A percentile compares a stretch with the other conserved stretches of the same genome.
These are phyloP conservation scores for Blastomyces parvus DNA, from an alignment of 2,329 filamentous ascomycete species.

Conservation along the genomic window DNA sequence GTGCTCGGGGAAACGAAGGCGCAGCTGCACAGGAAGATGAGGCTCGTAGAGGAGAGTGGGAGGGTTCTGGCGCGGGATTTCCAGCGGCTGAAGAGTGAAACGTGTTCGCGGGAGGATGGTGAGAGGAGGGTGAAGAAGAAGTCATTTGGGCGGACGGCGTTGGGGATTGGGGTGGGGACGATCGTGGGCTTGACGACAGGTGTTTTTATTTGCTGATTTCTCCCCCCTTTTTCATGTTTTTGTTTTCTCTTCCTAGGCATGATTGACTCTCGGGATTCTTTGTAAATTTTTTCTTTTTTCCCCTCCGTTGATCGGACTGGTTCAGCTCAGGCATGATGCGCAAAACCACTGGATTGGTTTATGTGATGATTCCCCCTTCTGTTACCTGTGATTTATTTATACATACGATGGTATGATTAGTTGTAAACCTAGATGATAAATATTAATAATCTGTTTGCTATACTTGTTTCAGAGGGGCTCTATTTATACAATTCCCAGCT, in stretches of 20 bases:
- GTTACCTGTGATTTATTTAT: background rate
- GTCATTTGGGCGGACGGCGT: background rate
- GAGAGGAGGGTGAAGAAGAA: conserved; percentile 2
- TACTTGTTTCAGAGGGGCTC: background rate
- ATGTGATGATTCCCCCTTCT: background rate
- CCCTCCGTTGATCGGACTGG: background rate
- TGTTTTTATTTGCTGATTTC: conserved; percentile 1
- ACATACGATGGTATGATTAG: background rate
- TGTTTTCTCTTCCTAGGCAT: background rate
- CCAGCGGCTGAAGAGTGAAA: background rate
- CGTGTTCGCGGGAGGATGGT: background rate
- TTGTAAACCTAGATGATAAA: background rate
- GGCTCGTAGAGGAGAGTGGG: background rate
- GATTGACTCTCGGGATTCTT: background rate
- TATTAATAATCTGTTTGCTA: background rate
- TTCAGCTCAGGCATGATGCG: background rate
- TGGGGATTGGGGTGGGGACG: conserved; percentile 4
- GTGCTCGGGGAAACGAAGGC: background rate
- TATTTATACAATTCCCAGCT: too few relatives aligned
- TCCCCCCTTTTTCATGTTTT: background rate
- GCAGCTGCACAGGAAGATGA: background rate
- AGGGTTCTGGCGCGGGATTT: background rate
- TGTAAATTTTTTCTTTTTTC: too few relatives aligned
- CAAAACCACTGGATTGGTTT: background rate
- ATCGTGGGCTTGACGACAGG: conserved; percentile 2